Base-by-base conservation (phyloP, 2,329 filamentous ascomycete species). In the Sphaceloma murrayae region DNA sequence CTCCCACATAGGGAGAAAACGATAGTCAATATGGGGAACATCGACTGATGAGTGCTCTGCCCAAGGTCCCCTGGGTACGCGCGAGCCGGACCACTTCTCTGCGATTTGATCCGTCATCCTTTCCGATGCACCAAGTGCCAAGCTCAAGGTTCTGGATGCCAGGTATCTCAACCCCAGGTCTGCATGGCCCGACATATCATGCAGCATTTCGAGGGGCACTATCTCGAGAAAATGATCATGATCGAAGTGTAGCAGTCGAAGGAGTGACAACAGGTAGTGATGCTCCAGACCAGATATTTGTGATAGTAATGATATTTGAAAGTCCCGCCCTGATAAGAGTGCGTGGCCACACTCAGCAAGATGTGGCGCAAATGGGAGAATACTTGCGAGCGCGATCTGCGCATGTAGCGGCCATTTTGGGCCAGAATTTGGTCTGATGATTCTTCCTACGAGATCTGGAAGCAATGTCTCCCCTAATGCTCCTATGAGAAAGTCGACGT, bases 331-430 rank as follows among this genome's bases (percentile, higher is more conserved):
- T 17, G 39, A 22, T 16, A 52, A 43, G 30, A 40, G 48, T n/a
- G 69, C 68, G 62, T 80, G 74, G 49, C 85, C 73, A 60, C 87
- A 85, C 48, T 78, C 74, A 43, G 80, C 78, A 32, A 96, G 70
- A 58, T 89, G 78, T 40, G 86, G 83, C 52, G 84, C 83, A 68
- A 91, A 80, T 13, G 86, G 85, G 54, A 95, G 62, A 50, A 94
- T 72, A 56, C 83, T 75, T 49, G 84, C 82, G 65, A 40, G 10
- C 3, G 36, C 36, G 16, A 30, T 24, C n/a, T 40, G 36, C 22
- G 10, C 8, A 40, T 22, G 10, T 40, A 26, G 14, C 9, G 11
- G 24, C 24, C 36, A 11, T 14, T 11, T 3, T n/a, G n/a, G n/a
- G n/a, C 13, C 13, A 1, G 22, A 9, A 9, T 13, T 7, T 4